phyloP scores from a whole-genome alignment of 1,284 basidiomycete species.

The Fomitopsis pinicola region DNA sequence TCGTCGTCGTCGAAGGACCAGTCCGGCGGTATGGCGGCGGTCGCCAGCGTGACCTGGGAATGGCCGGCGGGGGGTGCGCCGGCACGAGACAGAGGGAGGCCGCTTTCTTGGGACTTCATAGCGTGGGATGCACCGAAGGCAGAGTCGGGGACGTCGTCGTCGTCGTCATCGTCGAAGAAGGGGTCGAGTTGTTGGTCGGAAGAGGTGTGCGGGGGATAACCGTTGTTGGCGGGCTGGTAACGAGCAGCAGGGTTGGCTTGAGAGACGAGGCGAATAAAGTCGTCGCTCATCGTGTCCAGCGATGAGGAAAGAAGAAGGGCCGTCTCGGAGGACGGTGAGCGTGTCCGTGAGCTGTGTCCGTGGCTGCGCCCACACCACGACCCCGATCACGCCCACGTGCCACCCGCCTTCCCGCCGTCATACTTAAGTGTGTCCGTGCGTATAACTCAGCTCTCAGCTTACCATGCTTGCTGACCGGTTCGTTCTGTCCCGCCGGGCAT shows the following conservation, averaged over 20 bases:
- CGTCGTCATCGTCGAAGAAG: conserved; percentile 76
- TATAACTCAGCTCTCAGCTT: too few relatives aligned
- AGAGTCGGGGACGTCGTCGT: conserved; percentile 56
- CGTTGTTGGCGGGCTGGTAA: conserved; percentile 53
- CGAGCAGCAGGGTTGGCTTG: conserved; percentile 66
- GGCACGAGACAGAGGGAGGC: conserved; percentile 51
- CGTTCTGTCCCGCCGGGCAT: too few relatives aligned
- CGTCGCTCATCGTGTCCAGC: conserved; percentile 54
- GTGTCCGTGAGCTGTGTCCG: background rate
- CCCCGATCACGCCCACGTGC: background rate
- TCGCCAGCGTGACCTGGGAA: conserved; percentile 37
- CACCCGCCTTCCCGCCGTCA: background rate
- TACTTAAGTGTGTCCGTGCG: too few relatives aligned
- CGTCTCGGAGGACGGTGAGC: background rate
- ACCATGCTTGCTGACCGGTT: too few relatives aligned
- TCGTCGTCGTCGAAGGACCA: conserved; percentile 71
- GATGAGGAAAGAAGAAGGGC: conserved; percentile 14
- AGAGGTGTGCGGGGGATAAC: conserved; percentile 49
- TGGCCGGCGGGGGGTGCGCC: conserved; percentile 60
- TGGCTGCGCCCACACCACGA: background rate
- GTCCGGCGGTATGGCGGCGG: conserved; percentile 49
- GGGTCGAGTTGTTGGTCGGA: conserved; percentile 57
- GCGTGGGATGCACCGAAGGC: conserved; percentile 52
- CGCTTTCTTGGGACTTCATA: conserved; percentile 70
- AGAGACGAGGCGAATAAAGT: conserved; percentile 70